These are phyloP conservation scores for Cyclocybe cylindracea DNA, from an alignment of 768 basidiomycete species.

Conservation along the genomic window DNA sequence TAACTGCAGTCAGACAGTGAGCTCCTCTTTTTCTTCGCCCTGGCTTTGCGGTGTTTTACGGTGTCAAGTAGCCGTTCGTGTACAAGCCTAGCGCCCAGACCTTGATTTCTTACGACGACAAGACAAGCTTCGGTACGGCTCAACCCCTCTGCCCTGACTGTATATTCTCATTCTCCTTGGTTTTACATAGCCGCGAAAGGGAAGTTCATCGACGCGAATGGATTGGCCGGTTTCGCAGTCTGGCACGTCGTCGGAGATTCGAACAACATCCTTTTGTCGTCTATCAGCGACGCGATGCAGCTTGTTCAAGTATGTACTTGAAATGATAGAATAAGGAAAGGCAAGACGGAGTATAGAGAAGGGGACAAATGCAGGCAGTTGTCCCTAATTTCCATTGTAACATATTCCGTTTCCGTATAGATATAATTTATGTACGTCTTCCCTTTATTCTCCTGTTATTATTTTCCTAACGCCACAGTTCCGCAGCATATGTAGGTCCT, in stretches of 20 bases:
- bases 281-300: constrained; percentile 47
- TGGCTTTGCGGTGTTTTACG: background rate
- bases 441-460: too few relatives aligned
- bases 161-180: background rate
- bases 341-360: background rate
- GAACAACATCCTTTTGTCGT: constrained; percentile 54
- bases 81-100: constrained; percentile 54
- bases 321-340: background rate
- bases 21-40: constrained; percentile 17
- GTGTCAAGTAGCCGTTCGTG: constrained; percentile 55
- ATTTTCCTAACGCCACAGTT: too few relatives aligned
- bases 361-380: constrained; percentile 19
- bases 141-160: background rate
- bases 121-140: constrained; percentile 51
- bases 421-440: too few relatives aligned
- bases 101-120: constrained; percentile 71
- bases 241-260: constrained; percentile 69
- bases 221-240: constrained; percentile 63
- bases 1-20: constrained; percentile 71
- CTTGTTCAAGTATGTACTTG: constrained; percentile 22
- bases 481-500: too few relatives aligned
- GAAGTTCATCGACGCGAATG: constrained; percentile 50
- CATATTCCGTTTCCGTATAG: too few relatives aligned
- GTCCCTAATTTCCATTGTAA: too few relatives aligned
- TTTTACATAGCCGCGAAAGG: constrained; percentile 52